Conservation (phyloP, 75 land plant species). For the Azolla pinnata region DNA sequence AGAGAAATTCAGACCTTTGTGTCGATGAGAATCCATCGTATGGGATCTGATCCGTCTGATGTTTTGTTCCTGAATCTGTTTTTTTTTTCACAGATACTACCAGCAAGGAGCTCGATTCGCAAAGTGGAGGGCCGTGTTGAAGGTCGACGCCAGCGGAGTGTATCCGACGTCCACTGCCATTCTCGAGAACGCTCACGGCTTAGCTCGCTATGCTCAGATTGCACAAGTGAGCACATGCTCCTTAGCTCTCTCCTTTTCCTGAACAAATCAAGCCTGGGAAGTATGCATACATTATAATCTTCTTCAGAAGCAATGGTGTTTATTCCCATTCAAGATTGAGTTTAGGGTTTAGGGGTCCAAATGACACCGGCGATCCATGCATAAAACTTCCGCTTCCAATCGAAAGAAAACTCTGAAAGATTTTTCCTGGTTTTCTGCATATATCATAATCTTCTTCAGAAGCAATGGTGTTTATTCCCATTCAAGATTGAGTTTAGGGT, state of each 20-base stretch:
- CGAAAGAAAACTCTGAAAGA: background rate
- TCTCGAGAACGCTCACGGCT: slow-evolving; percentile 31
- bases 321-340: no score
- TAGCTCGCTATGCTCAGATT: slow-evolving; percentile 31
- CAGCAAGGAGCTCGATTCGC: slow-evolving; percentile 35
- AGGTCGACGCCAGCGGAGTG: slow-evolving; percentile 15
- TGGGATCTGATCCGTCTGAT: no score
- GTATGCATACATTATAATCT: background rate
- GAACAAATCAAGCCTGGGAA: background rate
- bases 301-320: background rate
- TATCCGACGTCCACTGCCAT: slow-evolving; percentile 30
- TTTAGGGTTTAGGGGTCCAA: no score
- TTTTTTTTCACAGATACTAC: no score
- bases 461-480: no score
- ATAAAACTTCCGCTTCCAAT: background rate
- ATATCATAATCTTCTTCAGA: background rate
- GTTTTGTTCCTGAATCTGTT: no score
- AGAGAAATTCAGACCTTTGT: no score
- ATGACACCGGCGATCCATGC: no score
- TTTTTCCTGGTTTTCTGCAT: background rate
- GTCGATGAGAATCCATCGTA: no score
- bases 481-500: no score
- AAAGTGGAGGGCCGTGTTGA: slow-evolving; percentile 37
- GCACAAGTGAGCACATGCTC: no score
- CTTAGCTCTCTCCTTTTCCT: no score